Evolutionary conservation across 306 rosid genomes (phyloP), one percentile per base, ranked within the genome.

Genomic region (Quercus agrifolia): DNA sequence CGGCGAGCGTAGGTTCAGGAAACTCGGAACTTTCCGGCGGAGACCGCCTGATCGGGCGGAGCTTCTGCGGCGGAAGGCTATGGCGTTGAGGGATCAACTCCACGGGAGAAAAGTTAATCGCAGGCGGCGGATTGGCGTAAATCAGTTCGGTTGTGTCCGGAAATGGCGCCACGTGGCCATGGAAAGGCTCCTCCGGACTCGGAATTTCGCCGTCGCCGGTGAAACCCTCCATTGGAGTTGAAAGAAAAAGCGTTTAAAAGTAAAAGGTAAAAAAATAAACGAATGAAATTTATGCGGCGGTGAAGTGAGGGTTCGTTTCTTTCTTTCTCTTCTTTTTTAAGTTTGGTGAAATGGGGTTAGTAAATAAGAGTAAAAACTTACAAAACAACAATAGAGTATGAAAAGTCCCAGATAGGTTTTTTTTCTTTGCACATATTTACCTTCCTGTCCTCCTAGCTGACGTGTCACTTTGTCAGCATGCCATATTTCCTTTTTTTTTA

Each of bases 141-240:
- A 90, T 79, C 56, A 90, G 86, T 79, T 87, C 87, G n/a, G 89
- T 78, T 71, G 95, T 58, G 25, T 91, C 95, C 9, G 98, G 93
- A 71, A 90, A 92, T 25, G 99, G 92, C 28, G 91, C 74, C 57
- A 86, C 87, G 51, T 71, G 85, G 83, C 70, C 85, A n/a, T 93
- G 88, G 76, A 92, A 86, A 15, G 51, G 7, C 7, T 44, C 85
- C 31, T 74, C 85, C 35, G 87, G 12, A 21, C 44, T 79, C 2
- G 73, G 38, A 10, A 62, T 46, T 23, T 51, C 80, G 68, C 82
- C 78, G 78, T 78, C 92, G 85, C 74, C 94, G 90, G 91, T 70
- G 83, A 75, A 73, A 14, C 25, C 82, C 57, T 79, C 82, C 82
- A 87, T 81, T 2, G 46, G 77, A 56, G 78, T 55, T 54, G 66